Percentiles rank a stretch among this genome's conserved stretches.
phyloP scores from a whole-genome alignment of 176 grass and related monocot species.

The Cenchrus fungigraminus region DNA sequence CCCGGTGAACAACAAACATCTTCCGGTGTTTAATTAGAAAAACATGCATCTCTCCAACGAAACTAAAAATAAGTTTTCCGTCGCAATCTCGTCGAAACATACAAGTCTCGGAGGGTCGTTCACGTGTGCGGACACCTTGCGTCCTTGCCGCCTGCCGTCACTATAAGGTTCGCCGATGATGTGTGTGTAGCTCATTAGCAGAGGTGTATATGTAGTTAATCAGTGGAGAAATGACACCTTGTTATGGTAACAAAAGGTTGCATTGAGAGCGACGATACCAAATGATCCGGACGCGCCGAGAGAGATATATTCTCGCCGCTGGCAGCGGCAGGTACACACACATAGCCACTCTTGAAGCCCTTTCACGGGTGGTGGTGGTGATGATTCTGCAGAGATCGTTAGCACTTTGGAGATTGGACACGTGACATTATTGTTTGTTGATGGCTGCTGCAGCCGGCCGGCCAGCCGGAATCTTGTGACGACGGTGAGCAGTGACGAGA shows the following conservation, averaged over 20 bases:
- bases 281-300: background rate
- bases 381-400: background rate
- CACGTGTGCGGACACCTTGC: slow-evolving; percentile 29
- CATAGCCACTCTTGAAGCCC: slow-evolving; percentile 7
- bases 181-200: background rate
- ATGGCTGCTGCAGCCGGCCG: background rate
- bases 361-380: background rate
- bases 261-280: background rate
- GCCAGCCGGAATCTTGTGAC: background rate
- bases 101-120: background rate
- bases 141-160: background rate
- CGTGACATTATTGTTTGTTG: slow-evolving; percentile 26
- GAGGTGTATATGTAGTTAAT: background rate
- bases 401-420: background rate
- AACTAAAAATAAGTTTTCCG: background rate
- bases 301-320: background rate
- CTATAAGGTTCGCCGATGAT: background rate
- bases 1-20: too few species aligned
- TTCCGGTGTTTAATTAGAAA: too few species aligned
- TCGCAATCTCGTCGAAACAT: background rate
- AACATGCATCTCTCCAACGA: background rate
- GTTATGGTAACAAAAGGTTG: slow-evolving; percentile 8
- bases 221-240: background rate
- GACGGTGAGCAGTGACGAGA: background rate
- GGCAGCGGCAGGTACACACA: background rate